phyloP scores from a whole-genome alignment of 441 rosid genomes.

The Jatropha multifida region DNA sequence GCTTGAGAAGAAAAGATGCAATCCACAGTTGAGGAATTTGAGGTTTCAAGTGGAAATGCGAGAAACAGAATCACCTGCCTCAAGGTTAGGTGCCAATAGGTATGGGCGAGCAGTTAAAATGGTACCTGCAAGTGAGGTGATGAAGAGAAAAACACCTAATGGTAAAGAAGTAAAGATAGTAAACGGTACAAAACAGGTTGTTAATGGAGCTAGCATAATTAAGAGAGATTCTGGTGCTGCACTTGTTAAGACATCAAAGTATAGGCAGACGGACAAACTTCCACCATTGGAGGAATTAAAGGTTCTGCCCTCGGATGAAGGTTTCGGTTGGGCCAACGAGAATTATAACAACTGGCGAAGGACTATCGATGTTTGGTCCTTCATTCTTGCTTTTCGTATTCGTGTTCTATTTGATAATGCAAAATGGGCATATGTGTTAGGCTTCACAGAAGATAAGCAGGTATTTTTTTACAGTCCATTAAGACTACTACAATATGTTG shows the following conservation, averaged over 20 bases:
- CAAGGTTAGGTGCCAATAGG: constrained; percentile 44
- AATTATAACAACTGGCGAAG: constrained; percentile 75
- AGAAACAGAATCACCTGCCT: constrained; percentile 48
- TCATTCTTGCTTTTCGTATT: constrained; percentile 64
- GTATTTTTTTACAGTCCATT: constrained; percentile 31
- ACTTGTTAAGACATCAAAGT: constrained; percentile 42
- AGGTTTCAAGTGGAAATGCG: constrained; percentile 56
- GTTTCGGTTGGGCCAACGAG: constrained; percentile 94
- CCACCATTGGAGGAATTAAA: constrained; percentile 67
- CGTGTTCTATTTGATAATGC: constrained; percentile 80
- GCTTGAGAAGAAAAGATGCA: constrained; percentile 36
- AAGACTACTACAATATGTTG: neutral
- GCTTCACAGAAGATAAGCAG: constrained; percentile 80
- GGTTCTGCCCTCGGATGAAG: constrained; percentile 87
- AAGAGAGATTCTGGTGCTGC: constrained; percentile 40
- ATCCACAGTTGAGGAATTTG: constrained; percentile 23
- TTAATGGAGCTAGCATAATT: constrained; percentile 61
- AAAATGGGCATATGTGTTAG: constrained; percentile 79
- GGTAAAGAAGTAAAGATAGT: constrained; percentile 43
- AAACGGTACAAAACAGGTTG: constrained; percentile 52
- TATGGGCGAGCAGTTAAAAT: constrained; percentile 64
- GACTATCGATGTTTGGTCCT: constrained; percentile 86
- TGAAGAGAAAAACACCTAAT: constrained; percentile 44
- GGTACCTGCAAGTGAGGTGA: constrained; percentile 78
- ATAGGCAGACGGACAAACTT: constrained; percentile 40